A percentile compares a stretch with the other conserved stretches of the same genome.
Evolutionary conservation across 257 asterid species (phyloP).

Genomic region (Paraleonurus japonicus): DNA sequence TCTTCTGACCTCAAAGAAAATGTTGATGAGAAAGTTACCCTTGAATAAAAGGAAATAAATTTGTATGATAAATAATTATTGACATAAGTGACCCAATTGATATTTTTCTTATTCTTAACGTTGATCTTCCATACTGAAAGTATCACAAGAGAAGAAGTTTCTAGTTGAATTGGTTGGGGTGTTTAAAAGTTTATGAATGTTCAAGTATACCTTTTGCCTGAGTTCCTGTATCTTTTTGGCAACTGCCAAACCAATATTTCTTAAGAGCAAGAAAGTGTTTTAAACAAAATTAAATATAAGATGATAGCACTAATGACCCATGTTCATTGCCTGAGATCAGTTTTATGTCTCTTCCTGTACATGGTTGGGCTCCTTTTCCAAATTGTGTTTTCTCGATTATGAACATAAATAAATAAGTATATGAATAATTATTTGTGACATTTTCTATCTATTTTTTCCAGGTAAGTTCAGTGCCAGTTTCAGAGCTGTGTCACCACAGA

Average conservation of each 20-base stretch:
- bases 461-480: slow-evolving; percentile 75
- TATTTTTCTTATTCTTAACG: not conserved
- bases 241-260: not conserved
- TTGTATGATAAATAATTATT: not conserved
- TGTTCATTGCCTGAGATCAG: not conserved
- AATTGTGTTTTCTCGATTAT: slow-evolving; percentile 12
- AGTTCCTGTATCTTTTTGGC: not conserved
- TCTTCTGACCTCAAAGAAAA: not conserved
- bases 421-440: not conserved
- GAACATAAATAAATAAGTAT: not conserved
- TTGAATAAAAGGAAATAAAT: not conserved
- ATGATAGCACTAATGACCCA: not conserved
- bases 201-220: not conserved
- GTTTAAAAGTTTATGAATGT: not conserved
- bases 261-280: not conserved
- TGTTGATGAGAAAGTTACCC: not conserved
- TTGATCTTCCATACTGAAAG: slow-evolving; percentile 5
- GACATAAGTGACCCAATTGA: not conserved
- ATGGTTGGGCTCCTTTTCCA: not conserved
- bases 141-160: not conserved
- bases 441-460: slow-evolving; percentile 32
- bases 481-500: slow-evolving; percentile 65
- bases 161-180: not conserved
- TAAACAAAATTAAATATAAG: not conserved
- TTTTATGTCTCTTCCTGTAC: not conserved